These are phyloP conservation scores for Crithidia expoeki DNA, from an alignment of 208 protist genomes.

Conservation along the genomic window DNA sequence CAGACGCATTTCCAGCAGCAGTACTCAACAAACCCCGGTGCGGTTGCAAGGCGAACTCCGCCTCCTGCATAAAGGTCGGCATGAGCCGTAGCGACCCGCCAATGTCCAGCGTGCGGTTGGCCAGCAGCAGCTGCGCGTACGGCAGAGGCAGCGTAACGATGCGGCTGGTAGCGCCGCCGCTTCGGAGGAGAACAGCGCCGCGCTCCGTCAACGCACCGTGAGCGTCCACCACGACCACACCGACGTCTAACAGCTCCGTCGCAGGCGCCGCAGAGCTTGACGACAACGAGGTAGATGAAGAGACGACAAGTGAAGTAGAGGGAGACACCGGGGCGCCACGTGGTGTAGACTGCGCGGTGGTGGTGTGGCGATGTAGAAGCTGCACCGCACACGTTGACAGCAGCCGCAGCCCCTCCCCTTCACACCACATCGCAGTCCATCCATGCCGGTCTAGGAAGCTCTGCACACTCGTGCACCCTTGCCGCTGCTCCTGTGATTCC, in stretches of 20 bases:
- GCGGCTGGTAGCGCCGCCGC: constrained; percentile 34
- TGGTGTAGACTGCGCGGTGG: background rate
- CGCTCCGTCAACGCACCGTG: constrained; percentile 61
- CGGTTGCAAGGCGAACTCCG: constrained; percentile 11
- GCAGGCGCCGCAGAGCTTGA: background rate
- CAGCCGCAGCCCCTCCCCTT: constrained; percentile 50
- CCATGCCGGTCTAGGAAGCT: constrained; percentile 19
- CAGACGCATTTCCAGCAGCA: background rate
- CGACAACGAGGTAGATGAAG: background rate
- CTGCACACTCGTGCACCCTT: constrained; percentile 15
- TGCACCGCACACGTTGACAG: constrained; percentile 32
- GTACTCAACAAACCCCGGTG: constrained; percentile 12
- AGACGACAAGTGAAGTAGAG: no score
- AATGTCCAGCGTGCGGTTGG: constrained; percentile 48
- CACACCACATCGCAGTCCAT: constrained; percentile 41
- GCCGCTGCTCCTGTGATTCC: background rate
- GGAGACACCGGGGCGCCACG: background rate
- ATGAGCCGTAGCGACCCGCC: constrained; percentile 30
- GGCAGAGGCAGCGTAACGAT: constrained; percentile 52
- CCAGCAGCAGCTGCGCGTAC: constrained; percentile 62
- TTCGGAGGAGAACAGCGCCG: constrained; percentile 55
- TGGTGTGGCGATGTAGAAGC: constrained; percentile 30
- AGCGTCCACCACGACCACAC: constrained; percentile 51
- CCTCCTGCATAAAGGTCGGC: constrained; percentile 23
- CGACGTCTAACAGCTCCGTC: constrained; percentile 43